Conservation (phyloP, 208 protist genomes). For the Herpetomonas samuelpessoai region DNA sequence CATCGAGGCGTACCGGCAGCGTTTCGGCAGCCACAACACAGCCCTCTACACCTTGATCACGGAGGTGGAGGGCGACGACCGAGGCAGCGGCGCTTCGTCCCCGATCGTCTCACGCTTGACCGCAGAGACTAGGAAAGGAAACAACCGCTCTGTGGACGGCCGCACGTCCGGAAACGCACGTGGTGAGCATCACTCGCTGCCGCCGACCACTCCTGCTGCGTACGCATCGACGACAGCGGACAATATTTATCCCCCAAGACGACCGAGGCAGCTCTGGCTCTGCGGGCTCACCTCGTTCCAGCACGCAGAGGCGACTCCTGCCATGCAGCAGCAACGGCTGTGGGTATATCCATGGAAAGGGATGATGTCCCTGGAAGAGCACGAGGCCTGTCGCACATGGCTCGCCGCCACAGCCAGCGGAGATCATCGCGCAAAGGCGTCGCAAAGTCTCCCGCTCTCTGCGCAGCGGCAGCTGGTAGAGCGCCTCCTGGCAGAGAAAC, state of each 20-base stretch:
- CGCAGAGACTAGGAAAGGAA: no score
- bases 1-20: not conserved
- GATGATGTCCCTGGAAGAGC: not conserved
- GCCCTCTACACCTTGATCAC: not conserved
- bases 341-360: slow-evolving; percentile 38
- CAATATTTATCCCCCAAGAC: slow-evolving; percentile 42
- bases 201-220: no score
- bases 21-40: slow-evolving; percentile 8
- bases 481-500: not conserved
- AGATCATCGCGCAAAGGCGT: not conserved
- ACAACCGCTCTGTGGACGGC: no score
- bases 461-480: not conserved
- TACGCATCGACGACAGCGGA: slow-evolving; percentile 39
- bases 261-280: slow-evolving; percentile 29
- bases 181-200: no score
- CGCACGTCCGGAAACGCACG: no score
- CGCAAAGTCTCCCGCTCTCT: not conserved
- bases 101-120: no score
- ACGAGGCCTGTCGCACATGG: not conserved
- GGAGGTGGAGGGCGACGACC: not conserved
- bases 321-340: slow-evolving; percentile 15
- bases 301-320: not conserved
- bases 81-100: no score
- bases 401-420: not conserved
- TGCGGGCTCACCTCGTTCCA: slow-evolving; percentile 29